Percentiles rank a stretch among this genome's conserved stretches.
Conservation (phyloP, 2,329 filamentous ascomycete genomes). For the Didymella pinodella region DNA sequence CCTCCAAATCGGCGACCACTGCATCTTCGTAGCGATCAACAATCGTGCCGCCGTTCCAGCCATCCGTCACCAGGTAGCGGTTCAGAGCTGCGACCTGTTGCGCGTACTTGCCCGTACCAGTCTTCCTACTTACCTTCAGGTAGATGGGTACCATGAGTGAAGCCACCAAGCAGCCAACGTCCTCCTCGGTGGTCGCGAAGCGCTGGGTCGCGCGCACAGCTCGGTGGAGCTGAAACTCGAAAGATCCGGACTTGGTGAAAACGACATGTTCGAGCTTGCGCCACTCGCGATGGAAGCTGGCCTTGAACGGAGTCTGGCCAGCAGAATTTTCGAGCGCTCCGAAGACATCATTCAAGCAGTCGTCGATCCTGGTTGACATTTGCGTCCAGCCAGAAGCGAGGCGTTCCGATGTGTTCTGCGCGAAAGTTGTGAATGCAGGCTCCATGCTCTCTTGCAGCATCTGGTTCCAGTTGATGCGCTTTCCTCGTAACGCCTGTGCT, state of each 20-base stretch:
- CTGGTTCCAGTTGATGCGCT: slow-evolving; percentile 18
- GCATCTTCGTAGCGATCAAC: slow-evolving; percentile 18
- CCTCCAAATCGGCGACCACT: slow-evolving; percentile 8
- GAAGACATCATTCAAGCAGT: slow-evolving; percentile 18
- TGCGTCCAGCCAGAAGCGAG: slow-evolving; percentile 11
- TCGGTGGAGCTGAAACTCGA: slow-evolving; percentile 19
- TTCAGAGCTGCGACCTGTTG: slow-evolving; percentile 7
- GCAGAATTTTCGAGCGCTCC: slow-evolving; percentile 8
- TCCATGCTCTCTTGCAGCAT: slow-evolving; percentile 13
- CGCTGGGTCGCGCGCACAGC: slow-evolving; percentile 16
- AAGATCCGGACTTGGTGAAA: slow-evolving; percentile 14
- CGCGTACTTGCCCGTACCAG: slow-evolving; percentile 11
- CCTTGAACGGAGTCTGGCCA: slow-evolving; percentile 12
- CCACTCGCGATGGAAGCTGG: slow-evolving; percentile 20
- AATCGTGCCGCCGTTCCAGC: slow-evolving; percentile 15
- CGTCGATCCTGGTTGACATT: slow-evolving; percentile 12
- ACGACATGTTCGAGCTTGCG: slow-evolving; percentile 18
- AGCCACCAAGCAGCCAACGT: slow-evolving; percentile 12
- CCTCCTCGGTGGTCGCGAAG: slow-evolving; percentile 17
- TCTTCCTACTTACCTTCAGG: slow-evolving; percentile 8
- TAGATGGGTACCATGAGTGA: slow-evolving; percentile 17
- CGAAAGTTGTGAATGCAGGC: neutral
- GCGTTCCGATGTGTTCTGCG: neutral
- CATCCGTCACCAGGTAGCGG: slow-evolving; percentile 12
- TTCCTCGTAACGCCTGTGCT: slow-evolving; percentile 5